Evolutionary conservation across 2,329 filamentous ascomycete species (phyloP).

Genomic region (Lasiodiplodia hormozganensis): DNA sequence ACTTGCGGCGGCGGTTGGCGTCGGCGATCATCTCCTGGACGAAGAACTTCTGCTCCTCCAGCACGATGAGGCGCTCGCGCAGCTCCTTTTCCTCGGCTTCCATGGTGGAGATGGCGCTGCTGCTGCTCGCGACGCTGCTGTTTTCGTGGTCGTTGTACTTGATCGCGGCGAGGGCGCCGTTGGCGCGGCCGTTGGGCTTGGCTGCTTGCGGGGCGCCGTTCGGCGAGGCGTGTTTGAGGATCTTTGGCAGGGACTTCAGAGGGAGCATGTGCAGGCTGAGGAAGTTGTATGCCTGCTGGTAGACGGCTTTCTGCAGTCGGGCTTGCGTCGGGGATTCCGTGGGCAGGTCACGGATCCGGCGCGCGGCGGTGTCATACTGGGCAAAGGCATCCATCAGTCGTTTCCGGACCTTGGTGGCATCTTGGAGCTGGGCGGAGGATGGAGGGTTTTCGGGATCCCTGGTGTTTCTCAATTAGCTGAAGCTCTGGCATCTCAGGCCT

Average conservation of each 20-base stretch:
- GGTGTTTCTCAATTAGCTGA: background rate
- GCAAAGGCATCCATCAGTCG: constrained; percentile 86
- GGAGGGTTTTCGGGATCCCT: constrained; percentile 69
- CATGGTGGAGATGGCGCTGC: constrained; percentile 67
- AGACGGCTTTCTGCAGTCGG: constrained; percentile 79
- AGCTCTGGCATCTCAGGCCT: background rate
- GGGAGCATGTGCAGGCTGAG: constrained; percentile 91
- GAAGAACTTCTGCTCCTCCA: constrained; percentile 91
- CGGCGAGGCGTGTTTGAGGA: constrained; percentile 62
- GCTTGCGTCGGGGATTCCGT: constrained; percentile 75
- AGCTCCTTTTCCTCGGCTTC: constrained; percentile 86
- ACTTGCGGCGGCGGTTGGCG: constrained; percentile 76
- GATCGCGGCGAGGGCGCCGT: constrained; percentile 60
- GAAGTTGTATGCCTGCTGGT: constrained; percentile 81
- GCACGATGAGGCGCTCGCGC: constrained; percentile 78
- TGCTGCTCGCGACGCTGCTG: constrained; percentile 62
- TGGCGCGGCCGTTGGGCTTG: constrained; percentile 42
- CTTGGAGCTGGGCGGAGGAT: constrained; percentile 74
- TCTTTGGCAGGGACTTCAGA: constrained; percentile 63
- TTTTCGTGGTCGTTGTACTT: constrained; percentile 62
- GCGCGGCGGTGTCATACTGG: constrained; percentile 84
- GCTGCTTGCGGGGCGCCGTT: constrained; percentile 44
- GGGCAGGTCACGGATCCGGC: constrained; percentile 79
- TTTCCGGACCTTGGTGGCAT: constrained; percentile 89
- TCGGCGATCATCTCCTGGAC: constrained; percentile 84